Base-by-base conservation (phyloP, 2,329 filamentous ascomycete genomes). In the Venturia carpophila region DNA sequence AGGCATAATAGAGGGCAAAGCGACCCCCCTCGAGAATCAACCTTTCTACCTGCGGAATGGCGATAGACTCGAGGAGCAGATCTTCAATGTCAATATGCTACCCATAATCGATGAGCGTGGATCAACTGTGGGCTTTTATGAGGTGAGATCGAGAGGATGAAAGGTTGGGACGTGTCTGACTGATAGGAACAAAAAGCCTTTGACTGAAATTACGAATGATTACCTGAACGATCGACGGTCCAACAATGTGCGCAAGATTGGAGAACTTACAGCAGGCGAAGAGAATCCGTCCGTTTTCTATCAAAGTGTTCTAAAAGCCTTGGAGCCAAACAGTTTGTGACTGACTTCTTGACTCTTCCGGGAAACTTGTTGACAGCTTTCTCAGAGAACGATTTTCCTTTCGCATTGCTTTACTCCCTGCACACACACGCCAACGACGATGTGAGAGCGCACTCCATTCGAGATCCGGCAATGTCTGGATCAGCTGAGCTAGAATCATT, bases 31-130 rank as follows among this genome's bases (percentile, higher is more conserved):
- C 4, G 45, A 34, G 3, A 24, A 64, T n/a, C 43, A 49, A 21
- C 45, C 62, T 5, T 64, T 55, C 37, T 58, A 55, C 21, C 30
- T 64, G 30, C 43, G 62, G 10, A 61, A 65, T 37, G 63, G 63
- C 17, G 19, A 43, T 17, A 45, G 49, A 41, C 55, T 65, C 80
- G 86, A 42, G 76, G 83, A 6, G 19, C 52, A 45, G 21, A 60
- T 60, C 24, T 60, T 65, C n/a, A 60, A 60, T 72, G 88, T 56
- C 84, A 24, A 82, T 79, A 1, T 89, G 37, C 27, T 65, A 21
- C 63, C 63, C 15, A 61, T 65, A 34, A 60, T 65, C 21, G 63
- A 65, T 24, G 63, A 61, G 30, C 27, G 60, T 13, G 63, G 63
- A 27, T 34, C 11, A 13, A 65, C 63, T 7, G 43, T 61, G 13